Base-by-base conservation (phyloP, 139 green algal genomes). In the Medakamo hakoo region DNA sequence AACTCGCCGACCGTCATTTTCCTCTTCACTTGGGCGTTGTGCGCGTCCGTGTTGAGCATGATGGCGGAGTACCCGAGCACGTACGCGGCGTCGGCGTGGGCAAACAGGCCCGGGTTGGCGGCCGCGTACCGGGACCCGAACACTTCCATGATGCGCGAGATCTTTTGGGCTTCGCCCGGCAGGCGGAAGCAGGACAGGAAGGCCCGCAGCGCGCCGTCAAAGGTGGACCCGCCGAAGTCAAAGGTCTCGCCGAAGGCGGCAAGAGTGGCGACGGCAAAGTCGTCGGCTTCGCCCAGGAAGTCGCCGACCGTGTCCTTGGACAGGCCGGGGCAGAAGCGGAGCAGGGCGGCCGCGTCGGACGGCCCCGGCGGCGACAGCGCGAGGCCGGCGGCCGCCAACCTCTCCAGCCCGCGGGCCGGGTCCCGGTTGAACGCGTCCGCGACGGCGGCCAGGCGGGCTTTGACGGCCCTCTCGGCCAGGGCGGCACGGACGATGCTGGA, bases 371-470 rank as follows among this genome's bases (percentile, higher is more conserved):
- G 22, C 24, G 32, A 25, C 20, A 2, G 14, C 20, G 16, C 9
- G 28, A 65, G 25, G 20, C 28, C 58, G 20, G 29, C 3, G 31
- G 27, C 26, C 4, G 32, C 60, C 55, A 60, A 56, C 4, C 1
- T 27, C 49, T 57, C 4, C 62, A 97, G 84, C 5, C 92, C 92
- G 76, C 96, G 97, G 67, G 95, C 96, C 48, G 76, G 73, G 69
- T 97, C 84, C 24, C 84, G 80, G 70, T 98, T 98, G 80, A 97
- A 98, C 70, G 96, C 92, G 60, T 98, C 92, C 21, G 81, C 86
- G 1, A 86, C 91, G 0, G 93, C 62, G 2, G 78, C 65, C 49
- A 95, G 76, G 26, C 80, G 71, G 18, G 64, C 73, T 67, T 97
- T 97, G 14, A 91, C 60, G 14, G 66, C 66, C 66, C 84, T 88